These are phyloP conservation scores for Trichoderma aggressivum DNA, from an alignment of 2,329 filamentous ascomycete species.

Conservation along the genomic window DNA sequence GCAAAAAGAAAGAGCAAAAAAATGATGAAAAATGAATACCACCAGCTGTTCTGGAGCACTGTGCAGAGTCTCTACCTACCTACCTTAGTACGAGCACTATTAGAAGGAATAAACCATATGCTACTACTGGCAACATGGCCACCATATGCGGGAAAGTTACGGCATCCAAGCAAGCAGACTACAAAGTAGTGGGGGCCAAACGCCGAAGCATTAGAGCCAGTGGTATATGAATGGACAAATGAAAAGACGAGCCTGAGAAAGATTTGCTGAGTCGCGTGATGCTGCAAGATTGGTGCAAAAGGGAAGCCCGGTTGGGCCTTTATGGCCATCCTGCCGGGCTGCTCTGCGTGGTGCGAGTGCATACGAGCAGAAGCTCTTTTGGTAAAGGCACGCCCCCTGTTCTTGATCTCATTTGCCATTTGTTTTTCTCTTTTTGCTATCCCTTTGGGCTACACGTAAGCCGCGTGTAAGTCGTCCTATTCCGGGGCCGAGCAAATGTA, in stretches of 20 bases:
- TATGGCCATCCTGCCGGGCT: background rate
- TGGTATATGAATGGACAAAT: background rate
- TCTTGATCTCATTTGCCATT: background rate
- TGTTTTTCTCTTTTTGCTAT: background rate
- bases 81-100: background rate
- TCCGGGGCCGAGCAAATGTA: background rate
- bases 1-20: background rate
- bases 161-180: background rate
- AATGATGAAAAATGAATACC: background rate
- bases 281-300: conserved; percentile 10
- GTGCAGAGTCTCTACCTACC: background rate
- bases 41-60: background rate
- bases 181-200: background rate
- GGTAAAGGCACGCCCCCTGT: background rate
- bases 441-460: background rate
- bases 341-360: background rate
- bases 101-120: background rate
- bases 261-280: conserved; percentile 13
- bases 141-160: background rate
- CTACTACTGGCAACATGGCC: background rate
- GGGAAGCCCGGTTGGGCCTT: conserved; percentile 5
- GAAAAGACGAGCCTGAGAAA: background rate
- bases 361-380: background rate
- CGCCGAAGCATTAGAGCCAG: background rate
- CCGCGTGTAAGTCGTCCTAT: background rate